These are phyloP conservation scores for Epithemia pelagica DNA, from an alignment of 108 stramenopile genomes.

Conservation along the genomic window DNA sequence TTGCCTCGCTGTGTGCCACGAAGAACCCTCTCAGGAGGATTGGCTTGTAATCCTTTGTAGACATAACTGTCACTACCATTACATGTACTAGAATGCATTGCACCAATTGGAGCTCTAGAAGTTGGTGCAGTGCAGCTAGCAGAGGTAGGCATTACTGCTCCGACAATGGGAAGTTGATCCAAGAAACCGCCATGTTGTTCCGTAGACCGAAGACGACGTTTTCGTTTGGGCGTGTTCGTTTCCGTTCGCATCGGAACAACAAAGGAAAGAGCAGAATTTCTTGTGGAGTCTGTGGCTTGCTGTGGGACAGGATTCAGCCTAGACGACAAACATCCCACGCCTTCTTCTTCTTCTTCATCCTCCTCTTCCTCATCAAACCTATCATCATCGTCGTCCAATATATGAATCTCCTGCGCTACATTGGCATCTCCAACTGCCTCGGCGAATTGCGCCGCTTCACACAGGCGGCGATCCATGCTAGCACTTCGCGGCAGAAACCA, in stretches of 20 bases:
- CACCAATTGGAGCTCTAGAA: too few species aligned
- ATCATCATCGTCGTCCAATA: conserved; percentile 51
- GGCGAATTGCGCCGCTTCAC: conserved; percentile 69
- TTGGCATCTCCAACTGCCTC: conserved; percentile 62
- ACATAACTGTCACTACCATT: conserved; percentile 1
- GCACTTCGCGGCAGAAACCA: conserved; percentile 9
- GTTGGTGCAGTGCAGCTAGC: too few species aligned
- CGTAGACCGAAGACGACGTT: background rate
- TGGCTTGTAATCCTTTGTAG: conserved; percentile 50
- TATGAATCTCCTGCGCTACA: conserved; percentile 30
- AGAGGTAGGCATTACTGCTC: conserved; percentile 5
- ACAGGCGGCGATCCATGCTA: conserved; percentile 37
- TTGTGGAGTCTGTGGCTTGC: background rate
- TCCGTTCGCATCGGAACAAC: background rate
- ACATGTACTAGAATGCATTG: too few species aligned
- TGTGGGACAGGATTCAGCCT: conserved; percentile 2
- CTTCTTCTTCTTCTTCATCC: conserved; percentile 20
- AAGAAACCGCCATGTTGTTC: conserved; percentile 1
- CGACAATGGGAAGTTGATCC: conserved; percentile 9
- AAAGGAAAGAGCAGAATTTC: background rate
- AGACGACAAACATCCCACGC: too few species aligned
- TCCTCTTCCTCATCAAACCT: conserved; percentile 36
- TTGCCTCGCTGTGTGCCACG: conserved; percentile 57
- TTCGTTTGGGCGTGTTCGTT: background rate
- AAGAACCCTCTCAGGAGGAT: conserved; percentile 48